Percentiles rank a stretch among this genome's conserved stretches.
Evolutionary conservation across 345 rosid species (phyloP).

Genomic region (Eucalyptus shirleyi): DNA sequence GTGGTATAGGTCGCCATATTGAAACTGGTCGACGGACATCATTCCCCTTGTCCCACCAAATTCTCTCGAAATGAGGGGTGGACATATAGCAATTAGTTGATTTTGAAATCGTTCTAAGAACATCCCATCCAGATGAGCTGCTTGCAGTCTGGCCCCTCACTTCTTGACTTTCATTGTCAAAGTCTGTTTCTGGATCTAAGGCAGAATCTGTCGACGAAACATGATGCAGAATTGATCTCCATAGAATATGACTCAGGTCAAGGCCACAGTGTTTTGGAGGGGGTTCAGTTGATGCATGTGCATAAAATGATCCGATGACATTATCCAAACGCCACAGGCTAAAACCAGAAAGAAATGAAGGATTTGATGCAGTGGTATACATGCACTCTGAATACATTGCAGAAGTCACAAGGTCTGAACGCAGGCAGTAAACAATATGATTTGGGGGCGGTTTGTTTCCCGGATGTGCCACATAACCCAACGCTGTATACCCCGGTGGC

Average conservation of each 20-base stretch:
- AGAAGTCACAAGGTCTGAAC: conserved; percentile 93
- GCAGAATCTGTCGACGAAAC: conserved; percentile 22
- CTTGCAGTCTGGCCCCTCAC: conserved; percentile 26
- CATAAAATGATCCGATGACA: conserved; percentile 84
- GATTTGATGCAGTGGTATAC: conserved; percentile 32
- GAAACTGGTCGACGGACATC: conserved; percentile 84
- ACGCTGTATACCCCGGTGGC: conserved; percentile 72
- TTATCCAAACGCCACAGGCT: conserved; percentile 95
- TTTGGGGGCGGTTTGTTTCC: conserved; percentile 80
- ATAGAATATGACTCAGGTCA: conserved; percentile 66
- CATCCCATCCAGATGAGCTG: conserved; percentile 81
- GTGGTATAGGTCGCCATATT: conserved; percentile 86
- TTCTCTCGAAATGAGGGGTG: conserved; percentile 88
- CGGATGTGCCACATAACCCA: conserved; percentile 85
- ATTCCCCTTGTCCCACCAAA: conserved; percentile 98
- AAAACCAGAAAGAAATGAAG: conserved; percentile 50
- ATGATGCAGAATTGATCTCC: conserved; percentile 52
- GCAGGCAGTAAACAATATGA: conserved; percentile 80
- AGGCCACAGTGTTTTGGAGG: conserved; percentile 43
- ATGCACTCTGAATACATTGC: conserved; percentile 80
- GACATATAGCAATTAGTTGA: conserved; percentile 52
- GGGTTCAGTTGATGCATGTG: conserved; percentile 50
- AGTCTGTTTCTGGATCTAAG: conserved; percentile 15
- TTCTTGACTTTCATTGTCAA: conserved; percentile 22
- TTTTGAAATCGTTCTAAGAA: conserved; percentile 64